phyloP scores from a whole-genome alignment of 768 basidiomycete genomes.

The Neoboletus magnificus region DNA sequence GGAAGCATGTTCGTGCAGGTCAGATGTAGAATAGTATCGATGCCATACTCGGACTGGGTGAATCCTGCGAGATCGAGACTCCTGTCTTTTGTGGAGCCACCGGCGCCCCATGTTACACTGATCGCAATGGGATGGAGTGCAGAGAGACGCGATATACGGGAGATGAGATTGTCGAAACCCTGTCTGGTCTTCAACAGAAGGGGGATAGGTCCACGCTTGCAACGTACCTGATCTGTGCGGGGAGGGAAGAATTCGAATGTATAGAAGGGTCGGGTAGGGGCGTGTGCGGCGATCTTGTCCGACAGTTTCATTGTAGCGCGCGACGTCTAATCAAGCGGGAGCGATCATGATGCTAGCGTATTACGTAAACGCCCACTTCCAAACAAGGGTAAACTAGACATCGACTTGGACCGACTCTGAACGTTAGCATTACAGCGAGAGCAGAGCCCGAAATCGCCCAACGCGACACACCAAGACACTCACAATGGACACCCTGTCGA shows the following conservation, averaged over 20 bases:
- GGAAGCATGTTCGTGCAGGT: slow-evolving; percentile 97
- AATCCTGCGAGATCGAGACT: slow-evolving; percentile 83
- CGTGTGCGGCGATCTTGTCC: slow-evolving; percentile 55
- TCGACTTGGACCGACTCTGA: slow-evolving; percentile 12
- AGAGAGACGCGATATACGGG: slow-evolving; percentile 83
- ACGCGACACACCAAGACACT: not conserved
- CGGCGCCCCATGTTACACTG: slow-evolving; percentile 97
- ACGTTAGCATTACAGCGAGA: not conserved
- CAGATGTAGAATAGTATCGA: slow-evolving; percentile 90
- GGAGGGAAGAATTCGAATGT: slow-evolving; percentile 98
- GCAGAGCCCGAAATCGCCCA: not conserved
- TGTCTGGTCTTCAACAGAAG: slow-evolving; percentile 29
- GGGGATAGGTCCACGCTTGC: not conserved
- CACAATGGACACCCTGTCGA: slow-evolving; percentile 50
- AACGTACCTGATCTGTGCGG: slow-evolving; percentile 75
- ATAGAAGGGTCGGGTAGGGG: slow-evolving; percentile 64
- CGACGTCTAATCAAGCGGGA: not conserved
- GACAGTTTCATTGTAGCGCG: slow-evolving; percentile 60
- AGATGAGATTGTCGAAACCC: slow-evolving; percentile 89
- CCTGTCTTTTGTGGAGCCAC: slow-evolving; percentile 85
- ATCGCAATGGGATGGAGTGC: slow-evolving; percentile 76
- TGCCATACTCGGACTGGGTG: slow-evolving; percentile 65
- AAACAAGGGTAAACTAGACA: slow-evolving; percentile 32
- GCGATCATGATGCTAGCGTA: not conserved
- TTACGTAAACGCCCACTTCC: slow-evolving; percentile 9